Conservation (phyloP, 163 green algal genomes). For the Coccomyxa subellipsoidea region DNA sequence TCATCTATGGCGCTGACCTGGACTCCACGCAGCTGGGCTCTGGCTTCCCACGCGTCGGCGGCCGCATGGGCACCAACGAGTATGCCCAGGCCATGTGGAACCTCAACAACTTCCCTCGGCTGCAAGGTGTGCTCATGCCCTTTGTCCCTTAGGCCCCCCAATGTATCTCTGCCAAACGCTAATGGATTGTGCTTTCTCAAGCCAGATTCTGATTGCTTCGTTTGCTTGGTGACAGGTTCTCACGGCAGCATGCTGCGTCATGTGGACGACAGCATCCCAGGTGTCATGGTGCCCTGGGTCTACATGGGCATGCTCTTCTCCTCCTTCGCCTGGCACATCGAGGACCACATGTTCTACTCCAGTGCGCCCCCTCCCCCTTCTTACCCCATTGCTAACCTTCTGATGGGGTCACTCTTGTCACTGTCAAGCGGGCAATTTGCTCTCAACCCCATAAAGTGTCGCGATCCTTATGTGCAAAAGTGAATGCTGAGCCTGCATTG, state of each 20-base stretch:
- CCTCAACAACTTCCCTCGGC: conserved; percentile 46
- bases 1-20: conserved; percentile 66
- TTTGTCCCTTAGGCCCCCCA: no score
- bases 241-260: conserved; percentile 50
- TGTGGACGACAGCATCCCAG: conserved; percentile 41
- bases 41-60: conserved; percentile 47
- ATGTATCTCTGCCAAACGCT: no score
- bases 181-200: not conserved
- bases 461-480: no score
- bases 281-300: conserved; percentile 50
- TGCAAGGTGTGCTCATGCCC: not conserved
- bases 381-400: conserved; percentile 34
- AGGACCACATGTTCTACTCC: conserved; percentile 75
- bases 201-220: not conserved
- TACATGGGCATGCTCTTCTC: conserved; percentile 72
- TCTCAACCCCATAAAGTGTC: no score
- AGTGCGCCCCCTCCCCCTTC: conserved; percentile 36
- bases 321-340: conserved; percentile 69
- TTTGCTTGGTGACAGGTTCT: conserved; percentile 18
- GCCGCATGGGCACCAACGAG: not conserved
- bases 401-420: no score
- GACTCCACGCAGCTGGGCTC: conserved; percentile 52
- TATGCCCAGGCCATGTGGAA: conserved; percentile 48
- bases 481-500: not conserved
- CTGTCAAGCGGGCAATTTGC: no score